A percentile compares a stretch with the other conserved stretches of the same genome.
phyloP scores from a whole-genome alignment of 108 stramenopile genomes.

The Fragilariopsis cylindrus region DNA sequence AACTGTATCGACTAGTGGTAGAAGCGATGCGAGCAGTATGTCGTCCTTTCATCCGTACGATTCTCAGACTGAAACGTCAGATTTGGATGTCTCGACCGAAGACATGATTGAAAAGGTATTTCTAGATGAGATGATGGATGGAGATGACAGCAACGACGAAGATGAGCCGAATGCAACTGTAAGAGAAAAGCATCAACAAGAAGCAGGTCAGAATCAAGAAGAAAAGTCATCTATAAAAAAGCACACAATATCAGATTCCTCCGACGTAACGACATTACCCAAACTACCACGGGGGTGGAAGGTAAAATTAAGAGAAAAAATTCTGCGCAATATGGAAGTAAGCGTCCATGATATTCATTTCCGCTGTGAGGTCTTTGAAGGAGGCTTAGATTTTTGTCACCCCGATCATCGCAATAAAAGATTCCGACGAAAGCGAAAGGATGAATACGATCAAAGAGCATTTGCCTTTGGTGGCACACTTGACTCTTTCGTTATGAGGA shows the following conservation, averaged over 20 bases:
- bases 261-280: conserved; percentile 15
- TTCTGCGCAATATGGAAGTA: conserved; percentile 71
- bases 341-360: conserved; percentile 69
- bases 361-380: conserved; percentile 74
- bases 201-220: background rate
- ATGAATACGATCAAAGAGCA: conserved; percentile 52
- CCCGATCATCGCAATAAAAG: conserved; percentile 29
- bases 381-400: conserved; percentile 54
- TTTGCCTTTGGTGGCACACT: conserved; percentile 76
- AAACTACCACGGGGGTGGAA: conserved; percentile 55
- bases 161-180: conserved; percentile 13
- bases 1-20: background rate
- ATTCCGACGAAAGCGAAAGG: conserved; percentile 5
- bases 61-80: background rate
- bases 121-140: conserved; percentile 13
- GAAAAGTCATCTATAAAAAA: conserved; percentile 23
- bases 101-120: conserved; percentile 2
- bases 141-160: conserved; percentile 11
- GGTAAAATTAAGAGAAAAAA: conserved; percentile 65
- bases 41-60: conserved; percentile 12
- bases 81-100: background rate
- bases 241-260: background rate
- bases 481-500: conserved; percentile 52
- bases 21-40: background rate
- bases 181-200: background rate